Evolutionary conservation across 208 protist genomes (phyloP), one percentile per base, ranked within the genome.

Genomic region (Leishmania amazonensis): DNA sequence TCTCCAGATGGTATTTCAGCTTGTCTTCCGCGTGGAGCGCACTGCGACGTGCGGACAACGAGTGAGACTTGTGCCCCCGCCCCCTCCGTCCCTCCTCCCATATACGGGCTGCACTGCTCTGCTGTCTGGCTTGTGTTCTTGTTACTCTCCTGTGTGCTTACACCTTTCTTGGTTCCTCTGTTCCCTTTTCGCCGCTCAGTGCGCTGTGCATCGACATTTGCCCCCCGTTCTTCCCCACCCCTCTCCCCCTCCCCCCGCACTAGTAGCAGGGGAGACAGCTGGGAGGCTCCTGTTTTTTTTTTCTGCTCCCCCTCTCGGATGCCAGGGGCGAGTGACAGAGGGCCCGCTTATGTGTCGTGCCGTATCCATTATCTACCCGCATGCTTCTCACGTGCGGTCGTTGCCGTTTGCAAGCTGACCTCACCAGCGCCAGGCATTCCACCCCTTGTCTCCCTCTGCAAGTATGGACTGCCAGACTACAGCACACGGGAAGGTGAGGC

Each of bases 331-430:
- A 40, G 73, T n/a, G 49, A n/a, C 45, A 19, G 51, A 76, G 53
- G 31, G 4, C 11, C 75, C 21, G 42, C 58, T 38, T 70, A 67
- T 60, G 54, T 79, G 53, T 60, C 54, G 75, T 79, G 75, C 75
- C 75, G 54, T 15, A 28, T 35, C 45, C 75, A 70, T 40, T n/a
- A 15, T 54, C 58, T 70, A 60, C 75, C 75, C 8, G 53, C 60
- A 38, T 67, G 47, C 53, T 71, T 70, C 53, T n/a, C 75, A 40
- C 35, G 42, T 38, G 75, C 75, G 60, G 60, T 15, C 58, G 24
- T 79, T 53, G 75, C 75, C 8, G 60, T 79, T 58, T 79, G 58
- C 60, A 58, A 67, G 58, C n/a, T 79, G 75, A 79, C 45, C 58
- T 45, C 58, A 70, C 75, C 75, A 1, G 42, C 58, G 42, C n/a